These are phyloP conservation scores for Dothistroma septosporum DNA, from an alignment of 2,329 filamentous ascomycete species.

Conservation along the genomic window DNA sequence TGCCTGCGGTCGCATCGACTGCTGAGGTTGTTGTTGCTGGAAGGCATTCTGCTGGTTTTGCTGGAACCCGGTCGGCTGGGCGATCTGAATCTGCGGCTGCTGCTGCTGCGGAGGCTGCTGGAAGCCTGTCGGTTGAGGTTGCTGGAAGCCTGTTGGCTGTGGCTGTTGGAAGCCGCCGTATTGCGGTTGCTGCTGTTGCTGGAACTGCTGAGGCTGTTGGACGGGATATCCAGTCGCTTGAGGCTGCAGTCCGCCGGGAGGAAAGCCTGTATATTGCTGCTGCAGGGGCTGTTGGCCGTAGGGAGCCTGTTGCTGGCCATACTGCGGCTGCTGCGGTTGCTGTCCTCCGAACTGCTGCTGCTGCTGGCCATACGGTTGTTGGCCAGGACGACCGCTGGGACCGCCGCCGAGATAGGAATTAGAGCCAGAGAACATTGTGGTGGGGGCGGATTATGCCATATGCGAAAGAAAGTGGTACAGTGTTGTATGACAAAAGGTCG, in stretches of 20 bases:
- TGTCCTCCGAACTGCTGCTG: conserved; percentile 37
- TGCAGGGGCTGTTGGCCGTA: conserved; percentile 54
- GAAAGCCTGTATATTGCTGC: conserved; percentile 66
- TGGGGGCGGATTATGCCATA: conserved; percentile 9
- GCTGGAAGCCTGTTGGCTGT: conserved; percentile 40
- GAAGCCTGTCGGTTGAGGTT: conserved; percentile 50
- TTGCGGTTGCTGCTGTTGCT: conserved; percentile 14
- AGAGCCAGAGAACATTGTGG: conserved; percentile 79
- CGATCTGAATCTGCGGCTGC: conserved; percentile 18
- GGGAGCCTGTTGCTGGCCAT: conserved; percentile 50
- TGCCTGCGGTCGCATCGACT: conserved; percentile 50
- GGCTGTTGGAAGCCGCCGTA: conserved; percentile 43
- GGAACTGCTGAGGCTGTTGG: conserved; percentile 34
- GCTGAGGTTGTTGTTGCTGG: conserved; percentile 40
- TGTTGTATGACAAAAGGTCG: neutral
- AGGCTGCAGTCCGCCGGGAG: conserved; percentile 36
- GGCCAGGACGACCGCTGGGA: conserved; percentile 68
- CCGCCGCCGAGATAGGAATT: conserved; percentile 79
- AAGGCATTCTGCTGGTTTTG: conserved; percentile 36
- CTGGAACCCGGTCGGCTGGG: conserved; percentile 21
- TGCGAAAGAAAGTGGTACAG: conserved; percentile 4
- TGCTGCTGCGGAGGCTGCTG: conserved; percentile 44
- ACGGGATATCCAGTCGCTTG: conserved; percentile 34
- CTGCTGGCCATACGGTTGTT: conserved; percentile 53
- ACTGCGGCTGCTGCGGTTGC: conserved; percentile 39